Evolutionary conservation across 345 rosid genomes (phyloP), one percentile per base, ranked within the genome.

Genomic region (Brassica incana): DNA sequence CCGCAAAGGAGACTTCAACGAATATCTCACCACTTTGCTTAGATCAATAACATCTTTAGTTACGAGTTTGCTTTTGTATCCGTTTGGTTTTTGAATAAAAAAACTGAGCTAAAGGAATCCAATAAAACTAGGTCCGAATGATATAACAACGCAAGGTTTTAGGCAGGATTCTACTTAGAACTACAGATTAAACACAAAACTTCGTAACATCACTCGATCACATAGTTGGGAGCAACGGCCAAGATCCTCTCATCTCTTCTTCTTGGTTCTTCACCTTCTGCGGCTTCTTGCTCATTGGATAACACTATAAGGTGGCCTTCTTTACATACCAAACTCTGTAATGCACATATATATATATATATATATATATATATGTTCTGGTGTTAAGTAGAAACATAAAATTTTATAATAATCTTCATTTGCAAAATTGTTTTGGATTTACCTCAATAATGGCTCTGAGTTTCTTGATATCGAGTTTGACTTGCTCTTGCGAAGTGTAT

Each of bases 391-490:
- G 33, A 54, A 16, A 2, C 62, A 59, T 58, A 63, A 10, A 63
- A 7, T 6, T 2, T 30, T 35, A 8, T 65, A 5, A 48, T 1
- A 14, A n/a, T 27, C 20, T 16, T 27, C 3, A 54, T 9, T 69
- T 50, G 1, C 2, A 74, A 16, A 9, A 16, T 43, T 50, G 62
- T 61, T 64, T 23, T 27, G 48, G 45, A 23, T 73, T 64, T 85
- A 90, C 99, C 99, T 95, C 98, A 73, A 95, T 91, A 71, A 93
- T 89, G 20, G 95, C 90, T 85, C 88, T 89, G 72, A 95, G 78
- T 70, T 84, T 83, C 50, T 85, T 81, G 56, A 90, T 85, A 84
- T 95, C 99, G 65, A 76, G 80, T 58, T 86, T 88, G 14, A 87
- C 98, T 84, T 93, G 89, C 76, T 87, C 88, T 71, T 84, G 82